Conservation (phyloP, 805 yeast species). For the Ogataea pilisensis region DNA sequence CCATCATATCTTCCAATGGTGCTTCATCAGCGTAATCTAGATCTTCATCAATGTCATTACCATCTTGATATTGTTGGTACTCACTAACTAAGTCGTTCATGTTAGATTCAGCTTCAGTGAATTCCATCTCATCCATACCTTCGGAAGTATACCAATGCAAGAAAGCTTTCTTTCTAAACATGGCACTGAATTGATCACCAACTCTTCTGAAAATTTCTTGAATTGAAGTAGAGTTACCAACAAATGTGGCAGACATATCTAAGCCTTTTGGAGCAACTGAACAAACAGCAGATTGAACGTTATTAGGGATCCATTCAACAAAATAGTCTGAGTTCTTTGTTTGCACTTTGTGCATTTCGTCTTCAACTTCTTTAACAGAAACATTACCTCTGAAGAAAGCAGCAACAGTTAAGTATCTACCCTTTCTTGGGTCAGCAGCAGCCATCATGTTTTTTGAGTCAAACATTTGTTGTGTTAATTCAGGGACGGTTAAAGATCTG, state of each 20-base stretch:
- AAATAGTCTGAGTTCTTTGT: constrained; percentile 76
- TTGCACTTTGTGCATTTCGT: constrained; percentile 83
- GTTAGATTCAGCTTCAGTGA: constrained; percentile 89
- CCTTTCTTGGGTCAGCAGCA: constrained; percentile 85
- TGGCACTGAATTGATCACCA: constrained; percentile 84
- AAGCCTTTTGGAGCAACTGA: constrained; percentile 82
- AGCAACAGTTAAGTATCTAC: constrained; percentile 88
- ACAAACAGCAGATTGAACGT: constrained; percentile 91
- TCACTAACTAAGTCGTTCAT: constrained; percentile 86
- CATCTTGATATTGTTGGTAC: constrained; percentile 88
- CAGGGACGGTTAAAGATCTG: constrained; percentile 82
- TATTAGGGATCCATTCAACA: constrained; percentile 95
- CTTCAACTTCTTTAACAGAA: constrained; percentile 89
- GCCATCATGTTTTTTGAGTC: constrained; percentile 95
- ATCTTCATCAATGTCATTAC: constrained; percentile 72
- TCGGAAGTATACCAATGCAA: constrained; percentile 94
- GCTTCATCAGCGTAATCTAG: constrained; percentile 65
- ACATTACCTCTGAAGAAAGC: constrained; percentile 94
- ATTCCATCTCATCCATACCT: constrained; percentile 96
- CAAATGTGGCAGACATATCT: constrained; percentile 88
- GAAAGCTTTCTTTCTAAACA: constrained; percentile 93
- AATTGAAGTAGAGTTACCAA: constrained; percentile 90
- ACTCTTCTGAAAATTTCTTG: constrained; percentile 88
- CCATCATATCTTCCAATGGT: constrained; percentile 49
- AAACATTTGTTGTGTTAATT: constrained; percentile 89